These are phyloP conservation scores for Auxenochlorella protothecoides DNA, from an alignment of 139 green algal genomes.

Conservation along the genomic window DNA sequence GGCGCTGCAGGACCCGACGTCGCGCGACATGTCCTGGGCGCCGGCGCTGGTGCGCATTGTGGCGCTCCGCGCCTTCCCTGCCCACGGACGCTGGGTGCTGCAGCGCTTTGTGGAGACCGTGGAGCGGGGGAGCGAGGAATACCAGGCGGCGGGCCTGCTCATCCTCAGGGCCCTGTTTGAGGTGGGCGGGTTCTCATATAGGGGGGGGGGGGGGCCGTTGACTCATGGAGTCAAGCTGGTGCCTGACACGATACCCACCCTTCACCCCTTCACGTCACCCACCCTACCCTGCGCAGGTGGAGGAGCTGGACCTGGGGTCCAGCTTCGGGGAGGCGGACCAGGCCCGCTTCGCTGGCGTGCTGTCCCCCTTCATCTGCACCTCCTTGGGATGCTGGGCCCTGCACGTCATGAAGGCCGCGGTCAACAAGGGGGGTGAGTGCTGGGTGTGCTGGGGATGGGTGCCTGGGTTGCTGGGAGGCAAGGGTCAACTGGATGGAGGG, in stretches of 20 bases:
- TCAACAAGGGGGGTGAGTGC: too few species aligned
- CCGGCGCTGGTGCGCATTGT: conserved; percentile 2
- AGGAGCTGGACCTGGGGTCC: conserved; percentile 9
- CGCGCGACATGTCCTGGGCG: conserved; percentile 5
- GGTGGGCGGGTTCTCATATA: neutral
- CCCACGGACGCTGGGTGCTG: conserved; percentile 13
- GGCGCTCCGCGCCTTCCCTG: conserved; percentile 30
- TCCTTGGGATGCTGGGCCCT: too few species aligned
- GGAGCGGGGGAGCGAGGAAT: conserved; percentile 9
- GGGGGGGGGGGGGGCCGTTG: too few species aligned
- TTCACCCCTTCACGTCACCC: neutral
- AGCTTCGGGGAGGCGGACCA: neutral
- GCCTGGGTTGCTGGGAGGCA: too few species aligned
- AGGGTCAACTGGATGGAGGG: too few species aligned
- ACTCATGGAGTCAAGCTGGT: too few species aligned
- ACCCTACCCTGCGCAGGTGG: neutral
- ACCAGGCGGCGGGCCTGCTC: conserved; percentile 17
- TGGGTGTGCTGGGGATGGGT: too few species aligned
- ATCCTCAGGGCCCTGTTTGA: conserved; percentile 17
- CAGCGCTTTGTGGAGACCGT: conserved; percentile 36
- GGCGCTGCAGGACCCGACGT: neutral
- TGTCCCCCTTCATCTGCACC: neutral
- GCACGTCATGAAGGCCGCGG: too few species aligned
- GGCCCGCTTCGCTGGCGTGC: conserved; percentile 3
- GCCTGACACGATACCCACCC: too few species aligned